Conservation (phyloP, 495 filamentous ascomycete species). For the Penicillium steckii region DNA sequence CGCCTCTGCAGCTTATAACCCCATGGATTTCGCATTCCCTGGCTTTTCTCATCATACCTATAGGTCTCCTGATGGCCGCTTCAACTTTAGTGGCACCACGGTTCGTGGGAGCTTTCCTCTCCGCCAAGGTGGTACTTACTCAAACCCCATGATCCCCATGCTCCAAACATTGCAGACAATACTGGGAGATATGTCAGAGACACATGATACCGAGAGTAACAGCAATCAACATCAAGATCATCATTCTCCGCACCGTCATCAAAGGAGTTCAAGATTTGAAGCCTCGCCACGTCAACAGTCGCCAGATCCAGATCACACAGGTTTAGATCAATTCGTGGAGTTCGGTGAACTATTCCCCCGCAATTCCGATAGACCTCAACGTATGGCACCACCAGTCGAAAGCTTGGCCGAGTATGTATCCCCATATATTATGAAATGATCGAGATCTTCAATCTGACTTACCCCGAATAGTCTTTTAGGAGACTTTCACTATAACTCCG, state of each 20-base stretch:
- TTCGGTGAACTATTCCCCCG: constrained; percentile 32
- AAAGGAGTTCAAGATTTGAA: constrained; percentile 1
- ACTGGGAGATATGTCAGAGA: constrained; percentile 28
- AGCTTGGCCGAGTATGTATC: constrained; percentile 38
- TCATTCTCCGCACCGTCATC: neutral
- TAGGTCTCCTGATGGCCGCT: constrained; percentile 45
- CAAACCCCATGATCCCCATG: constrained; percentile 31
- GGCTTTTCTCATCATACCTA: constrained; percentile 45
- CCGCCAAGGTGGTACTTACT: constrained; percentile 14
- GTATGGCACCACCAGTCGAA: constrained; percentile 20
- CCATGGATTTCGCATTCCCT: constrained; percentile 35
- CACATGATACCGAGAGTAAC: constrained; percentile 7
- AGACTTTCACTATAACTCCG: constrained; percentile 22
- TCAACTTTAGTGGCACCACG: constrained; percentile 39
- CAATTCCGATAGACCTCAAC: constrained; percentile 34
- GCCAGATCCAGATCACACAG: constrained; percentile 8
- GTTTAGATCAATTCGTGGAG: constrained; percentile 3
- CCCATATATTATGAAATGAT: constrained; percentile 7
- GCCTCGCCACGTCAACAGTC: constrained; percentile 12
- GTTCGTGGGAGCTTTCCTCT: constrained; percentile 24
- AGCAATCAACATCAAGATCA: neutral
- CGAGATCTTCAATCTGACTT: neutral
- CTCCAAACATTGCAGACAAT: constrained; percentile 33
- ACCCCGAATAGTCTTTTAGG: constrained; percentile 30
- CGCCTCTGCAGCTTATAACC: neutral